Evolutionary conservation across 2,329 filamentous ascomycete genomes (phyloP), one percentile per base, ranked within the genome.

Genomic region (Penicillium sp.): DNA sequence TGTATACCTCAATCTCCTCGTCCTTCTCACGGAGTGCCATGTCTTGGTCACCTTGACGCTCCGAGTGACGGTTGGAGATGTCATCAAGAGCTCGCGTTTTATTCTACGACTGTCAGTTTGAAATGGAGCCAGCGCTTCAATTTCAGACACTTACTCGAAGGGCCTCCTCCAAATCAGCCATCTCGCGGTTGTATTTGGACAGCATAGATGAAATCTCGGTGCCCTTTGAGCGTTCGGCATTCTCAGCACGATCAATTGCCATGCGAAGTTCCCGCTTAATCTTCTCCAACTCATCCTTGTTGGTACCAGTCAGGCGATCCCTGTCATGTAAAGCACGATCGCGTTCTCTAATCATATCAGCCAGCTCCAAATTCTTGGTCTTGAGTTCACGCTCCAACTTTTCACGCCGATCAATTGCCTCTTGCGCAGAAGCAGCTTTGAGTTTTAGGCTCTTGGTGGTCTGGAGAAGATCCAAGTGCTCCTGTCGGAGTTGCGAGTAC

Each of bases 341-440:
- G 54, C 93, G 80, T 71, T 98, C 93, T 29, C 93, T 81, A 51
- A 98, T 98, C 93, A 98, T 97, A 64, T 97, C 89, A 20, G 93
- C 93, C 47, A 98, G 72, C 67, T 98, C 93, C n/a, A 98, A 74
- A 62, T 98, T 98, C 79, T 98, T 98, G 19, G 91, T 96, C 79
- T 98, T 98, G 64, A 98, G 86, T 70, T 98, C 93, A 21, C 91
- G 85, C 71, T 97, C 89, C 36, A 98, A 77, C 73, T 94, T 95
- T 72, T 98, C 93, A 7, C 91, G 84, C 55, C 80, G 83, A 41
- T 97, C 93, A 49, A 97, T 95, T 1, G 93, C 93, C 70, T 98
- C 93, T 63, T 97, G 91, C 0, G 93, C 93, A 4, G 90, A 97
- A 11, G 91, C 89, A 2, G 93, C 93, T 75, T 97, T 98, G 49